phyloP scores from a whole-genome alignment of 768 basidiomycete species.

The Collybia nuda region DNA sequence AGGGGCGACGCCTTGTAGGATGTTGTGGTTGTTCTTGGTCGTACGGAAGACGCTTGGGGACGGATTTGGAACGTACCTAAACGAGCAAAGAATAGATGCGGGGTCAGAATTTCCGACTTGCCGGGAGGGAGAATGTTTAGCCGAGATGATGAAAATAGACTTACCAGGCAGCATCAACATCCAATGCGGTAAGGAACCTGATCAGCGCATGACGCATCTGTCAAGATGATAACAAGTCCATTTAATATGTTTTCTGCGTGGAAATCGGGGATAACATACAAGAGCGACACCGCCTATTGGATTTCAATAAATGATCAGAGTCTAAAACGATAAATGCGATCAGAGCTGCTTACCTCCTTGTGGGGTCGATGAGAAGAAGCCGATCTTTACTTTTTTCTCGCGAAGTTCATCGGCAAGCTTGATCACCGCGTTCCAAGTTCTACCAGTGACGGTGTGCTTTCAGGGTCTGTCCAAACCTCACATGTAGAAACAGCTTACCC shows the following conservation, averaged over 20 bases:
- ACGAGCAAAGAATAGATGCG: slow-evolving; percentile 6
- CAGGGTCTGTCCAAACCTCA: neutral
- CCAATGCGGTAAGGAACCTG: slow-evolving; percentile 76
- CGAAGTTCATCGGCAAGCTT: slow-evolving; percentile 84
- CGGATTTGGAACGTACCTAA: slow-evolving; percentile 85
- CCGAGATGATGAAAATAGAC: slow-evolving; percentile 26
- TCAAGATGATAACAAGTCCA: slow-evolving; percentile 21
- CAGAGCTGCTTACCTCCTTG: slow-evolving; percentile 69
- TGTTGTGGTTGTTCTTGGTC: slow-evolving; percentile 95
- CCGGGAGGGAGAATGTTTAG: slow-evolving; percentile 1
- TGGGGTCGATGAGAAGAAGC: slow-evolving; percentile 94
- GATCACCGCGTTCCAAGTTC: slow-evolving; percentile 79
- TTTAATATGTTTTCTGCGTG: slow-evolving; percentile 6
- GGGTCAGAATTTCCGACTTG: neutral
- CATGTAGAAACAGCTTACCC: slow-evolving; percentile 32
- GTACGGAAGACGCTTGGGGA: slow-evolving; percentile 90
- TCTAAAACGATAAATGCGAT: slow-evolving; percentile 7
- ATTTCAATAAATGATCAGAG: slow-evolving; percentile 16
- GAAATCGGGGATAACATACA: slow-evolving; percentile 44
- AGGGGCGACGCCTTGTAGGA: slow-evolving; percentile 88
- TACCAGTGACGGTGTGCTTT: slow-evolving; percentile 18
- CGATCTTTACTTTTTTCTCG: slow-evolving; percentile 85
- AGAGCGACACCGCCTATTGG: slow-evolving; percentile 85
- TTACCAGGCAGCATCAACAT: slow-evolving; percentile 83
- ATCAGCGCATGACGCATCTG: slow-evolving; percentile 95